Evolutionary conservation across 2,329 filamentous ascomycete species (phyloP), one percentile per base, ranked within the genome.

Genomic region (Gnomoniopsis sp.): DNA sequence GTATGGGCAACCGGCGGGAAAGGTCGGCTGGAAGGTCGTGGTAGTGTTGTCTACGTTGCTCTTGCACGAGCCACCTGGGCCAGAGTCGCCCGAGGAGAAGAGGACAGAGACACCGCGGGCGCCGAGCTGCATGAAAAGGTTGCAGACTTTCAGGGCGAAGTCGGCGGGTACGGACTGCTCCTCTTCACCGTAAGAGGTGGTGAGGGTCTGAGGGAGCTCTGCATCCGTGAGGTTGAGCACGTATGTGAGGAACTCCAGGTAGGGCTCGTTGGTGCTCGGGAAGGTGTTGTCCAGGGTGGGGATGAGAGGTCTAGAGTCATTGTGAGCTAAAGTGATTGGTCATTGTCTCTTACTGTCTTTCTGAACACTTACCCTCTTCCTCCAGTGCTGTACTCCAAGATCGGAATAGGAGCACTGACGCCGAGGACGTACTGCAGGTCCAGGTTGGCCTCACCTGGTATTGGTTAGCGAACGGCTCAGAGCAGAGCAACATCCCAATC

Each of bases 261-360:
- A 89, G 0, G 86, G 86, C 73, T 91, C 88, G 69, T 90, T 90
- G 64, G 83, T 87, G 0, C 84, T 85, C 1, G 67, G 70, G 1
- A 65, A 69, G 1, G 87, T 76, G 48, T 83, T 71, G 22, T 77
- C 72, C 15, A 78, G 74, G 0, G 79, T 76, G 14, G 86, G 80
- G 11, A 76, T 71, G 0, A 88, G 75, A 0, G 88, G 77, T 64
- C 26, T 30, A 30, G 8, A 30, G 4, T 8, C 4, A 30, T 4
- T 8, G 26, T 30, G 26, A 30, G 26, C 26, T 8, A 30, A 30
- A 49, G 34, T n/a, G n/a, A n/a, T n/a, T n/a, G n/a, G n/a, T n/a
- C n/a, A n/a, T n/a, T n/a, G n/a, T n/a, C n/a, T n/a, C n/a, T n/a
- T n/a, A n/a, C n/a, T n/a, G n/a, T n/a, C n/a, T 30, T 30, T 8